phyloP scores from a whole-genome alignment of 73 alveolate species.

The Tetrahymena thermophila region DNA sequence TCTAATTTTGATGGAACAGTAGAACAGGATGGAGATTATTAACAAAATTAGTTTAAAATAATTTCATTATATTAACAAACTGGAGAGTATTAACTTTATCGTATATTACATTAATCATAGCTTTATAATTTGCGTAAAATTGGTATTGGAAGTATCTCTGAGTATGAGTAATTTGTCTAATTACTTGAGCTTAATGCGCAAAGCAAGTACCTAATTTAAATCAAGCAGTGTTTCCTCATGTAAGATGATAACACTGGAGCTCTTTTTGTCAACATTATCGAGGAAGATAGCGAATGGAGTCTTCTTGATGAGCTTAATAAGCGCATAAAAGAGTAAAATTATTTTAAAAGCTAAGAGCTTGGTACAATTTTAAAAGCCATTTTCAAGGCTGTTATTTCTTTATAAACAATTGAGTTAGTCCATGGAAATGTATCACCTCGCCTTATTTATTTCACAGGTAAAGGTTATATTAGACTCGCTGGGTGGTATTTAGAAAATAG shows the following conservation, averaged over 20 bases:
- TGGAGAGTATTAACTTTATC: background rate
- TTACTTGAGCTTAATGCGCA: background rate
- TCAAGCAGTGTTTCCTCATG: background rate
- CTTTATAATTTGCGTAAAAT: background rate
- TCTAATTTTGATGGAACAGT: background rate
- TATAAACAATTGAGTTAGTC: slow-evolving; percentile 1
- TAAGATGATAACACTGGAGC: background rate
- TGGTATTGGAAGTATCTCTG: background rate
- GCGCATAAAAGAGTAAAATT: background rate
- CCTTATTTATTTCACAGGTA: slow-evolving; percentile 17
- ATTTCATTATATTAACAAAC: background rate
- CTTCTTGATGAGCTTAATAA: slow-evolving; percentile 10
- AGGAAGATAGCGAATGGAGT: slow-evolving; percentile 27
- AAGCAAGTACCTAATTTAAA: background rate
- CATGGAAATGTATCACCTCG: slow-evolving; percentile 40
- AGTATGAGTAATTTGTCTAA: background rate
- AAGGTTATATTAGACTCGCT: slow-evolving; percentile 22
- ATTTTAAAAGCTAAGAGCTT: slow-evolving; percentile 23
- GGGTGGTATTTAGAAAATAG: slow-evolving; percentile 43
- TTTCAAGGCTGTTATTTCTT: slow-evolving; percentile 13
- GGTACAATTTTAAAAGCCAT: slow-evolving; percentile 20
- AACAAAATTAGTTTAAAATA: background rate
- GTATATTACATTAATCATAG: background rate
- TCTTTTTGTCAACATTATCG: slow-evolving; percentile 6
- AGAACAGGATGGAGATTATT: background rate